Evolutionary conservation across 2,329 filamentous ascomycete genomes (phyloP), one percentile per base, ranked within the genome.

Genomic region (Tolypocladium inflatum): DNA sequence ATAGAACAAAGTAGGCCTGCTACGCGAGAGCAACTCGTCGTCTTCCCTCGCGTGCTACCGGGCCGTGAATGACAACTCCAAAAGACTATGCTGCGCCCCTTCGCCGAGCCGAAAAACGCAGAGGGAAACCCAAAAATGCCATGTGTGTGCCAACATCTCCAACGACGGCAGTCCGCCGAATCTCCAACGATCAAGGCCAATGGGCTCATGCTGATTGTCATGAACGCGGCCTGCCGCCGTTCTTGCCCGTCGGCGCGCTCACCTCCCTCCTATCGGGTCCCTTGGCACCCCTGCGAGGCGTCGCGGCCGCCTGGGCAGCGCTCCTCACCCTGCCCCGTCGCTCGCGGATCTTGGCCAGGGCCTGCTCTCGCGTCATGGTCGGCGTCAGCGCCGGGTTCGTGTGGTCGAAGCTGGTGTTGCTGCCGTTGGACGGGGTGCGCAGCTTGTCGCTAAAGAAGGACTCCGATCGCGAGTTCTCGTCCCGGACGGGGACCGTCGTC

Each of bases 311-410:
- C 56, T 84, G 79, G 5, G 85, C 84, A 58, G 87, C 82, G 69
- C 86, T 90, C 63, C 84, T 80, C 58, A 89, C 87, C 52, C 89
- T 77, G 8, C 87, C 88, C 56, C 89, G 76, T 35, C 89, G 79
- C 73, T 90, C 86, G 56, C 85, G 80, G 63, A 93, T 92, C 68
- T 87, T 84, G 57, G 87, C 87, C 19, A 93, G 79, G 4, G 89
- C 89, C 70, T 91, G 80, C 70, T 91, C 89, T 57, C 89, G 80
- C 33, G 83, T 83, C 81, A 87, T 85, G 43, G 84, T 87, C 6
- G 84, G 83, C 48, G 80, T 85, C 60, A 87, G 69, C 11, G 83
- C 83, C 23, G 82, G 81, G 67, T 85, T 80, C 60, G 73, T 80
- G 45, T 75, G 67, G 67, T 84, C 81, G 63, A 84, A 84, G 57